Base-by-base conservation (phyloP, 1,139 yeast species). In the Sugiyamaella sp. region DNA sequence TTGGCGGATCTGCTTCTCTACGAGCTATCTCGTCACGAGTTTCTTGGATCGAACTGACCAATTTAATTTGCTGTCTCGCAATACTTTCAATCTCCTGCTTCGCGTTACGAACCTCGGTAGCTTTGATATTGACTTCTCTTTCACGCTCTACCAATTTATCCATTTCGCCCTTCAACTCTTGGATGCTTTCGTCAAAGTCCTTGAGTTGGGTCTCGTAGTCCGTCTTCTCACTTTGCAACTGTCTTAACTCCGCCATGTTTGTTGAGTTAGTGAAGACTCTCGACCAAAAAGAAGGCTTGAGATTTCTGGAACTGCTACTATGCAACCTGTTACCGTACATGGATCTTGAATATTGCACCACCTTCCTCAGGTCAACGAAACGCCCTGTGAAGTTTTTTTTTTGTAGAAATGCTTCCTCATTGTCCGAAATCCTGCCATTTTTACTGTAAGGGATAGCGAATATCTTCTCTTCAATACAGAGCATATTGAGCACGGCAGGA, bases 401-500 rank as follows among this genome's bases (percentile, higher is more conserved):
- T 17, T 20, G 37, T 14, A 53, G 42, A 16, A 53, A 43, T 4
- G 16, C 22, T 19, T 53, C 52, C 17, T 37, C 25, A 8, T 22
- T 39, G 10, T 29, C 51, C 17, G 42, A 20, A 12, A 45, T 29
- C 19, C 12, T 22, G 8, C 38, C 17, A 10, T 38, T 38, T 14
- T 72, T 70, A 0, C 86, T 66, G 4, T 85, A 84, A 0, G 97
- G 97, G 35, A 88, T 80, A 46, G 73, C 70, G 58, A 87, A 81
- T 22, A 90, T 70, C 43, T 74, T 75, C 12, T 80, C 74, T 27
- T 78, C 77, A 57, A 80, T 84, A 61, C 86, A 83, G 46, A 93
- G 75, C 89, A 88, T 89, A 52, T 79, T 76, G 46, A 89, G 66
- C 0, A 93, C 96, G n/a, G 80, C 79, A 8, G 70, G 66, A 1